phyloP scores from a whole-genome alignment of 208 protist species.

The Trypanosoma cruzi region DNA sequence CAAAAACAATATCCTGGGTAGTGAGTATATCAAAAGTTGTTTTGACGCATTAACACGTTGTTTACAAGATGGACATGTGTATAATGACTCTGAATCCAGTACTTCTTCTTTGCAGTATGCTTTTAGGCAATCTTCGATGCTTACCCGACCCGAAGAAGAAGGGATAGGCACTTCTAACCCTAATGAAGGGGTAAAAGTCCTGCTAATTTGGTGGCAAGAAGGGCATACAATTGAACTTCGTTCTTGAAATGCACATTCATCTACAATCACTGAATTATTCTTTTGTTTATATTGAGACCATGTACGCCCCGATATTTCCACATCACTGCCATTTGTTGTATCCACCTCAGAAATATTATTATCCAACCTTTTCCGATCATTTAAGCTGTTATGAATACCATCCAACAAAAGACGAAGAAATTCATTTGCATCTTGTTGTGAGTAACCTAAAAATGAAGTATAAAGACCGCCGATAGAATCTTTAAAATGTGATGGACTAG shows the following conservation, averaged over 20 bases:
- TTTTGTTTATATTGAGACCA: slow-evolving; percentile 78
- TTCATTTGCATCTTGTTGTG: slow-evolving; percentile 94
- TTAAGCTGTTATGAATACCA: slow-evolving; percentile 92
- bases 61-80: slow-evolving; percentile 62
- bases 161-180: slow-evolving; percentile 83
- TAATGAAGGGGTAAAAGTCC: slow-evolving; percentile 57
- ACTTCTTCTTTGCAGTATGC: slow-evolving; percentile 79
- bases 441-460: slow-evolving; percentile 67
- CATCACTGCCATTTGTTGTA: slow-evolving; percentile 69
- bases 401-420: slow-evolving; percentile 93
- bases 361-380: slow-evolving; percentile 46
- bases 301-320: slow-evolving; percentile 68
- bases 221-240: slow-evolving; percentile 70
- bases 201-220: slow-evolving; percentile 54
- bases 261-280: slow-evolving; percentile 95
- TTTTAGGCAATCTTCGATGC: slow-evolving; percentile 77
- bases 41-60: slow-evolving; percentile 75
- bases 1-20: slow-evolving; percentile 80
- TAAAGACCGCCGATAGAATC: slow-evolving; percentile 62
- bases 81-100: slow-evolving; percentile 68
- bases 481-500: slow-evolving; percentile 88
- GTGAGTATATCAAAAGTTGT: slow-evolving; percentile 74
- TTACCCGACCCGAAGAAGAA: slow-evolving; percentile 13
- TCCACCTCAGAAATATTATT: slow-evolving; percentile 53
- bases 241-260: slow-evolving; percentile 84